Evolutionary conservation across 1,284 basidiomycete genomes (phyloP).

Genomic region (Apiotrichum sp.): DNA sequence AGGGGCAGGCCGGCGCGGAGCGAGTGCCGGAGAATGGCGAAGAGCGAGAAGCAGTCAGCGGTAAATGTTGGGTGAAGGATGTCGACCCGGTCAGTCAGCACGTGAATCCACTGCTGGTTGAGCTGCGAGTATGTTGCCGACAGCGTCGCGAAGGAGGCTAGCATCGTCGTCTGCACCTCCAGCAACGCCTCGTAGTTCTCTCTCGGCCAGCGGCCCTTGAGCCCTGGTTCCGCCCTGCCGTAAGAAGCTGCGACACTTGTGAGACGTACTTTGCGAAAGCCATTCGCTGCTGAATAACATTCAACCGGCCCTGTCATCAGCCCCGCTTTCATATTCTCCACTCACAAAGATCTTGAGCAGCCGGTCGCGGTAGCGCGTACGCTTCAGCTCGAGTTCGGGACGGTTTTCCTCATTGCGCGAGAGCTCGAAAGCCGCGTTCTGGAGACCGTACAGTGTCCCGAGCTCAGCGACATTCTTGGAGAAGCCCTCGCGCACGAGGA

Average conservation of each 20-base stretch:
- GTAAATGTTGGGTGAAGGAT: slow-evolving; percentile 42
- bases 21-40: slow-evolving; percentile 35
- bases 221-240: slow-evolving; percentile 27
- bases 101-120: slow-evolving; percentile 26
- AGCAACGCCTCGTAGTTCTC: slow-evolving; percentile 33
- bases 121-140: slow-evolving; percentile 33
- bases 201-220: slow-evolving; percentile 44
- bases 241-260: not conserved
- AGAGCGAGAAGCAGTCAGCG: slow-evolving; percentile 38
- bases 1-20: slow-evolving; percentile 31
- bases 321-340: not conserved
- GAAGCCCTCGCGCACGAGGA: slow-evolving; percentile 32
- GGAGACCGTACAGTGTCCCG: slow-evolving; percentile 36
- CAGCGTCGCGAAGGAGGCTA: slow-evolving; percentile 32
- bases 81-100: slow-evolving; percentile 18
- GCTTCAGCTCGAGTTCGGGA: slow-evolving; percentile 5
- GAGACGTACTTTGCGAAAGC: slow-evolving; percentile 24
- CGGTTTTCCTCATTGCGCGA: slow-evolving; percentile 13
- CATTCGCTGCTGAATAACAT: slow-evolving; percentile 28
- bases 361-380: slow-evolving; percentile 21
- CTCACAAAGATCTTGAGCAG: slow-evolving; percentile 35
- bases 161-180: slow-evolving; percentile 23
- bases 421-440: slow-evolving; percentile 35
- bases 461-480: slow-evolving; percentile 37
- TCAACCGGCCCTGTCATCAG: slow-evolving; percentile 1